phyloP scores from a whole-genome alignment of 306 rosid genomes.

The Neltuma alba region DNA sequence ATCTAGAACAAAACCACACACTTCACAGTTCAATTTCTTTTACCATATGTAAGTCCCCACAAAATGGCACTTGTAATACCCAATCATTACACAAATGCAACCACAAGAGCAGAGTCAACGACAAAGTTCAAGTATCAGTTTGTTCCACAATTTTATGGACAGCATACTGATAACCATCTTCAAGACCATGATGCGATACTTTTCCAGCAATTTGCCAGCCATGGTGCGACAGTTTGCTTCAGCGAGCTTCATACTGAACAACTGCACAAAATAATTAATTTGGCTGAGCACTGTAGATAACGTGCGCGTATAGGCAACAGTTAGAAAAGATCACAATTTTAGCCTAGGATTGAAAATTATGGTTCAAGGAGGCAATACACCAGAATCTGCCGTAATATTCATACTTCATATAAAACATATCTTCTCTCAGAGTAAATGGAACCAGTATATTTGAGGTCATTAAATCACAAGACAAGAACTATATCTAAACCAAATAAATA shows the following conservation, averaged over 20 bases:
- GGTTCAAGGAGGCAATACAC: neutral
- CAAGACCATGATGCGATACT: neutral
- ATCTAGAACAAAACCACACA: neutral
- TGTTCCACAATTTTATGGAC: neutral
- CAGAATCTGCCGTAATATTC: neutral
- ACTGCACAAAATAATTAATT: conserved; percentile 35
- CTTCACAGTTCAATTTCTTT: neutral
- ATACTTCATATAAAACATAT: too few relatives aligned
- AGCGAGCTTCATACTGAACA: conserved; percentile 50
- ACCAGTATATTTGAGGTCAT: neutral
- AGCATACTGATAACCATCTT: neutral
- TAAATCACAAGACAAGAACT: neutral
- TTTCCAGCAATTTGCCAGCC: neutral
- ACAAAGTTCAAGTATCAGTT: neutral
- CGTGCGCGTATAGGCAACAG: neutral
- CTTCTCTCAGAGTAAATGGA: too few relatives aligned
- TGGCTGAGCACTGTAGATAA: neutral
- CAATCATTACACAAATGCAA: neutral
- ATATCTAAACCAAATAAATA: neutral
- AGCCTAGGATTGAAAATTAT: conserved; percentile 3
- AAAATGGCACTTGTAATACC: neutral
- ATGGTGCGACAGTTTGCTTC: conserved; percentile 20
- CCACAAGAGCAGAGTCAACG: too few relatives aligned
- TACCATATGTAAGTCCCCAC: neutral
- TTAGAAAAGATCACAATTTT: neutral